Percentiles rank a stretch among this genome's conserved stretches.
Conservation (phyloP, 2,329 filamentous ascomycete species). For the Fusarium brachygibbosum region DNA sequence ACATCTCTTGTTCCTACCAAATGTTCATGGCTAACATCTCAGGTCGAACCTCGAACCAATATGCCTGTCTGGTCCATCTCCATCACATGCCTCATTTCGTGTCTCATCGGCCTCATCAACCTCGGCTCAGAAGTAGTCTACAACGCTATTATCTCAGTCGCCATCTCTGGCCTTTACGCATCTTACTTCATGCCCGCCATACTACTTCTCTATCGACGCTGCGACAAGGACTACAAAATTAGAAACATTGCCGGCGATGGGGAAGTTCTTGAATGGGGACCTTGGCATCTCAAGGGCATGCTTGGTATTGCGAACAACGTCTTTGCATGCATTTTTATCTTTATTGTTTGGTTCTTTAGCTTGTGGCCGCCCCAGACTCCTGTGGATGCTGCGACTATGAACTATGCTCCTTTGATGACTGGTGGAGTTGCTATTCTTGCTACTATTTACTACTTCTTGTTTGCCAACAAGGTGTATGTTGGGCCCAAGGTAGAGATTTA, state of each 20-base stretch:
- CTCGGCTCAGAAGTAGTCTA: slow-evolving; percentile 44
- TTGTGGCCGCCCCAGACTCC: slow-evolving; percentile 59
- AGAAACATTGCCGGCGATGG: slow-evolving; percentile 32
- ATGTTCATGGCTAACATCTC: not conserved
- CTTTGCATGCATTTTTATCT: slow-evolving; percentile 65
- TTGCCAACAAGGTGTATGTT: slow-evolving; percentile 58
- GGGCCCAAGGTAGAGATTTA: slow-evolving; percentile 56
- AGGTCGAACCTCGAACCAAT: slow-evolving; percentile 42
- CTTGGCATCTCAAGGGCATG: slow-evolving; percentile 65
- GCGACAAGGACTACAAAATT: slow-evolving; percentile 42
- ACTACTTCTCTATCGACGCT: slow-evolving; percentile 45
- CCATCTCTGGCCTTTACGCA: slow-evolving; percentile 41
- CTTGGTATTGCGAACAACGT: slow-evolving; percentile 67
- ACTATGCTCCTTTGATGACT: slow-evolving; percentile 62
- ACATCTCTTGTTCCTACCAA: rapidly evolving
- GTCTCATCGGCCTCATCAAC: slow-evolving; percentile 45
- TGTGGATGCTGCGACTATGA: slow-evolving; percentile 54
- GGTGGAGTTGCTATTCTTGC: slow-evolving; percentile 58
- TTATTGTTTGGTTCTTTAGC: slow-evolving; percentile 68
- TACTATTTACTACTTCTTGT: slow-evolving; percentile 60
- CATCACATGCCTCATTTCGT: slow-evolving; percentile 36
- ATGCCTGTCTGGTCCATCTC: slow-evolving; percentile 44
- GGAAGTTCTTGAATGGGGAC: slow-evolving; percentile 61
- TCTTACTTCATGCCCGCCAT: slow-evolving; percentile 43
- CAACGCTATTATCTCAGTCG: slow-evolving; percentile 44